Conservation (phyloP, 768 basidiomycete genomes). For the Suillus ampliporus region DNA sequence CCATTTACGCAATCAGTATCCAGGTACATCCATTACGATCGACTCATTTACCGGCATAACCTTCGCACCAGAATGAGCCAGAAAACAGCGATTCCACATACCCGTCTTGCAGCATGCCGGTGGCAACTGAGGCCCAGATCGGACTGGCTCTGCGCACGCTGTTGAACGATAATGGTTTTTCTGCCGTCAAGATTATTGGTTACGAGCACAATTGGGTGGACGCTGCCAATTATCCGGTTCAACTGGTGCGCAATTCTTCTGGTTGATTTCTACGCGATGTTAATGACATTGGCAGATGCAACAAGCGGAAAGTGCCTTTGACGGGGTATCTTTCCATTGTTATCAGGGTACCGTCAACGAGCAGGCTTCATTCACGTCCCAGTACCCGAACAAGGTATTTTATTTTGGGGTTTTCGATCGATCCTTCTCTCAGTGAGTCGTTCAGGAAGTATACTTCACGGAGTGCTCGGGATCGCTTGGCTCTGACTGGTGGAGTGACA, state of each 20-base stretch:
- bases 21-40: constrained; percentile 37
- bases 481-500: constrained; percentile 80
- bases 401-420: background rate
- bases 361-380: constrained; percentile 60
- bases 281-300: constrained; percentile 51
- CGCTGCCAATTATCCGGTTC: constrained; percentile 65
- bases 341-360: constrained; percentile 60
- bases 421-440: background rate
- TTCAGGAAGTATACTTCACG: constrained; percentile 48
- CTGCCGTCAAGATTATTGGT: constrained; percentile 65
- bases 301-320: constrained; percentile 57
- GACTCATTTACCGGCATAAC: background rate
- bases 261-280: background rate
- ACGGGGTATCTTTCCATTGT: constrained; percentile 76
- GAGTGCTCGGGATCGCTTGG: constrained; percentile 73
- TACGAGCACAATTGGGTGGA: constrained; percentile 79
- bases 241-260: constrained; percentile 44
- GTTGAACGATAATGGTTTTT: constrained; percentile 67
- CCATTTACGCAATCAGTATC: constrained; percentile 66
- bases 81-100: constrained; percentile 67
- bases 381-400: constrained; percentile 57
- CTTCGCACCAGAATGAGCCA: constrained; percentile 53
- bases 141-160: constrained; percentile 59
- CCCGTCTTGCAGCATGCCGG: constrained; percentile 63
- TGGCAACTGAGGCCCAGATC: constrained; percentile 61